Evolutionary conservation across 176 grass and related monocot species (phyloP).

Genomic region (Oryza nivara): DNA sequence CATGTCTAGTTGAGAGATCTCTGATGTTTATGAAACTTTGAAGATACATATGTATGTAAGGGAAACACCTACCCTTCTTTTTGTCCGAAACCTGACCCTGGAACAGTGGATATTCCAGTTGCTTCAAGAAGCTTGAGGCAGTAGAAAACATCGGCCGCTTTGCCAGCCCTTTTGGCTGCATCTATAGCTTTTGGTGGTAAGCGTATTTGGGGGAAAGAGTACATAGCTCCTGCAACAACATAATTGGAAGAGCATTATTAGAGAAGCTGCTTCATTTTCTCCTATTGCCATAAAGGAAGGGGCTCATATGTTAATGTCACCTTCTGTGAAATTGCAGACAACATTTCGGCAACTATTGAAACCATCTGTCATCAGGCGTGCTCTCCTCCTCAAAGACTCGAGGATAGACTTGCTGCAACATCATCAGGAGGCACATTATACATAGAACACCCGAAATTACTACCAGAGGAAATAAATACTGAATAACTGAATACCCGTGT

Average conservation of each 20-base stretch:
- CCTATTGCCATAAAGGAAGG: background rate
- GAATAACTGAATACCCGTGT: background rate
- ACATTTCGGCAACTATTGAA: conserved; percentile 99
- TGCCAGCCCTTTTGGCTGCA: conserved; percentile 76
- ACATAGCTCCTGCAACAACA: conserved; percentile 88
- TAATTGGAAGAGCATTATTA: conserved; percentile 18
- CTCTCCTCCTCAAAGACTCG: conserved; percentile 87
- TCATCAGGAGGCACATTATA: conserved; percentile 44
- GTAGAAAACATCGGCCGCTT: conserved; percentile 90
- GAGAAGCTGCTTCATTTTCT: background rate
- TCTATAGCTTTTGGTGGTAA: conserved; percentile 86
- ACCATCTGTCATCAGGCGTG: conserved; percentile 93
- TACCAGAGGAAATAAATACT: background rate
- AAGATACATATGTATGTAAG: background rate
- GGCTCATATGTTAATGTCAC: conserved; percentile 40
- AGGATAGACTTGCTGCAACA: conserved; percentile 78
- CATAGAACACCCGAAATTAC: conserved; percentile 12
- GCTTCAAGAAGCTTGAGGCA: conserved; percentile 96
- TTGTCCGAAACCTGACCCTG: conserved; percentile 96
- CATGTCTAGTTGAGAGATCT: background rate
- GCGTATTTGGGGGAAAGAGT: conserved; percentile 96
- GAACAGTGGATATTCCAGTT: conserved; percentile 97
- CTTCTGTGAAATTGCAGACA: conserved; percentile 97
- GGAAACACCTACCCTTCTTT: conserved; percentile 82
- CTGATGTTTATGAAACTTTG: background rate